Conservation (phyloP, 2,329 filamentous ascomycete species). For the Rhexocercosporidium sp. region DNA sequence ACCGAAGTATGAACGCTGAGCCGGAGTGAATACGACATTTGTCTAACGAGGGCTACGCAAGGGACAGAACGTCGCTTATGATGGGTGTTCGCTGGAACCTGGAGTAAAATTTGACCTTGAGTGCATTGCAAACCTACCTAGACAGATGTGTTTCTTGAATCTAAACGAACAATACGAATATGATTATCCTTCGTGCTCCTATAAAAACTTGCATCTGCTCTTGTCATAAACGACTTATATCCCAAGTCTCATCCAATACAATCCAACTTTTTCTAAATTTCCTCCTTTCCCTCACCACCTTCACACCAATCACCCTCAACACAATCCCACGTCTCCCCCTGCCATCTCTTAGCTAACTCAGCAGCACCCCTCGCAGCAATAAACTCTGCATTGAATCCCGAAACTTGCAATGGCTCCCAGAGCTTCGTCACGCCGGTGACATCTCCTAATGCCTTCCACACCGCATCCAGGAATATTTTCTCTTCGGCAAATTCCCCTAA, state of each 20-base stretch:
- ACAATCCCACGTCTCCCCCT: conserved; percentile 17
- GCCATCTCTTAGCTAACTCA: conserved; percentile 25
- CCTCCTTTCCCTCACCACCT: background rate
- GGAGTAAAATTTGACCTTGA: too few species aligned
- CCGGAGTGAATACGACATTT: too few species aligned
- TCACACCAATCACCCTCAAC: conserved; percentile 25
- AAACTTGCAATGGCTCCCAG: background rate
- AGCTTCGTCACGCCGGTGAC: background rate
- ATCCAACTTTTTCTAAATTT: background rate
- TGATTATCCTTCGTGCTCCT: background rate
- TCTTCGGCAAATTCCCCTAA: conserved; percentile 21
- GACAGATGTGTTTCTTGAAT: too few species aligned
- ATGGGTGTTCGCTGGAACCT: too few species aligned
- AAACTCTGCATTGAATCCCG: conserved; percentile 16
- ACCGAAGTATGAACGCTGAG: too few species aligned
- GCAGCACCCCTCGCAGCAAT: conserved; percentile 25
- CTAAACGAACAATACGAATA: too few species aligned
- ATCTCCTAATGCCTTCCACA: conserved; percentile 21
- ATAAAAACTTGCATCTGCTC: too few species aligned
- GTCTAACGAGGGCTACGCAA: too few species aligned
- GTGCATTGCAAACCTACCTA: too few species aligned
- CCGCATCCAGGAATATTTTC: conserved; percentile 16
- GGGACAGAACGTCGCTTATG: too few species aligned
- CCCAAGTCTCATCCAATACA: background rate
- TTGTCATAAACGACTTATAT: too few species aligned